A percentile compares a stretch with the other conserved stretches of the same genome.
Evolutionary conservation across 306 rosid species (phyloP).

Genomic region (Vigna unguiculata): DNA sequence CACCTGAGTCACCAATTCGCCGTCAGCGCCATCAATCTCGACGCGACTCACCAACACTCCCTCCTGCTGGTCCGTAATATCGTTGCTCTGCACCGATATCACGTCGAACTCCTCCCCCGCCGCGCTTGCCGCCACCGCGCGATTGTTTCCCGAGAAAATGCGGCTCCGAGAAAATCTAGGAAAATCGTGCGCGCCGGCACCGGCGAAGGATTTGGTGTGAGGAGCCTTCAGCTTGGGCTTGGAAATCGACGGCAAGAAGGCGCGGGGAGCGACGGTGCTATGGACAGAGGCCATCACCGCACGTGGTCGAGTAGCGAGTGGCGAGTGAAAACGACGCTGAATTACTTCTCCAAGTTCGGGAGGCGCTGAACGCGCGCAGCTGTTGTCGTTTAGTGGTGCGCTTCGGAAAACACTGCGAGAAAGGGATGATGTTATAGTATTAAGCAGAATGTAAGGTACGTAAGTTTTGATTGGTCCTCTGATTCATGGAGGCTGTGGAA

Average conservation of each 20-base stretch:
- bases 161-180: constrained; percentile 38
- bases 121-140: constrained; percentile 46
- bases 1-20: constrained; percentile 70
- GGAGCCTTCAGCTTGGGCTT: constrained; percentile 39
- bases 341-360: constrained; percentile 41
- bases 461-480: neutral
- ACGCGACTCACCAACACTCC: constrained; percentile 61
- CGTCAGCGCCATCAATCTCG: constrained; percentile 65
- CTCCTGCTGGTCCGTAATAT: constrained; percentile 72
- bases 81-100: constrained; percentile 66
- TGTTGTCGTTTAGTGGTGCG: constrained; percentile 29
- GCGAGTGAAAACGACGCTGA: constrained; percentile 28
- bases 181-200: constrained; percentile 13
- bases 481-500: constrained; percentile 2
- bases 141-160: constrained; percentile 47
- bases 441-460: neutral
- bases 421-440: neutral
- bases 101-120: constrained; percentile 65
- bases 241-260: constrained; percentile 54
- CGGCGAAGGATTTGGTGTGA: constrained; percentile 30
- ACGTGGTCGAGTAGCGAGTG: constrained; percentile 45
- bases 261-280: constrained; percentile 60
- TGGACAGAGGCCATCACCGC: constrained; percentile 72
- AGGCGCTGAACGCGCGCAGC: neutral
- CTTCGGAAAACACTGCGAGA: neutral